Percentiles rank a stretch among this genome's conserved stretches.
phyloP scores from a whole-genome alignment of 495 filamentous ascomycete species.

The Bombardia bombarda region DNA sequence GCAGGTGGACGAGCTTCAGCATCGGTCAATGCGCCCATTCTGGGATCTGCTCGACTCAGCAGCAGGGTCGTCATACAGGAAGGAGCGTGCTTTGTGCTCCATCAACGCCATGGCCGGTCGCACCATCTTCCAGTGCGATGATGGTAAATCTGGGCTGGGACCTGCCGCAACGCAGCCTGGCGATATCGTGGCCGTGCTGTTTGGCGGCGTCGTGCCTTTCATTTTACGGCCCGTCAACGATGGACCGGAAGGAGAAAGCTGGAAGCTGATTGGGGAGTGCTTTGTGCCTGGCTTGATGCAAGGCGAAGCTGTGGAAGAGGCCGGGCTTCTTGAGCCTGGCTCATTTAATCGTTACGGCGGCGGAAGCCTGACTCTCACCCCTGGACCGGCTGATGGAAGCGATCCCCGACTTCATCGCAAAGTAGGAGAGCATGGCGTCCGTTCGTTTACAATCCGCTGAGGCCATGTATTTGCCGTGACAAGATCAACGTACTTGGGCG shows the following conservation, averaged over 20 bases:
- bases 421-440: slow-evolving; percentile 2
- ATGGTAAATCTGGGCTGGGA: slow-evolving; percentile 2
- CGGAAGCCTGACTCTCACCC: background rate
- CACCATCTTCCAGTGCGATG: background rate
- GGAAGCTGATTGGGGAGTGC: slow-evolving; percentile 8
- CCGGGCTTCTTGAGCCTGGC: background rate
- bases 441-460: background rate
- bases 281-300: slow-evolving; percentile 10
- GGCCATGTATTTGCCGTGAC: background rate
- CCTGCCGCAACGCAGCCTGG: slow-evolving; percentile 4
- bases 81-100: slow-evolving; percentile 4
- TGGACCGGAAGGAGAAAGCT: background rate
- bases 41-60: too few species aligned
- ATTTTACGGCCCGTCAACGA: background rate
- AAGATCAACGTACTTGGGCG: too few species aligned
- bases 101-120: slow-evolving; percentile 4
- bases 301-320: slow-evolving; percentile 5
- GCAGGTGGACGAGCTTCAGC: background rate
- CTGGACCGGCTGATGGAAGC: background rate
- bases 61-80: background rate
- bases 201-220: slow-evolving; percentile 7
- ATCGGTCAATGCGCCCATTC: background rate
- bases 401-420: slow-evolving; percentile 5
- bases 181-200: slow-evolving; percentile 4
- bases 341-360: background rate